phyloP scores from a whole-genome alignment of 345 rosid species.

The Gossypium ekmanianum region DNA sequence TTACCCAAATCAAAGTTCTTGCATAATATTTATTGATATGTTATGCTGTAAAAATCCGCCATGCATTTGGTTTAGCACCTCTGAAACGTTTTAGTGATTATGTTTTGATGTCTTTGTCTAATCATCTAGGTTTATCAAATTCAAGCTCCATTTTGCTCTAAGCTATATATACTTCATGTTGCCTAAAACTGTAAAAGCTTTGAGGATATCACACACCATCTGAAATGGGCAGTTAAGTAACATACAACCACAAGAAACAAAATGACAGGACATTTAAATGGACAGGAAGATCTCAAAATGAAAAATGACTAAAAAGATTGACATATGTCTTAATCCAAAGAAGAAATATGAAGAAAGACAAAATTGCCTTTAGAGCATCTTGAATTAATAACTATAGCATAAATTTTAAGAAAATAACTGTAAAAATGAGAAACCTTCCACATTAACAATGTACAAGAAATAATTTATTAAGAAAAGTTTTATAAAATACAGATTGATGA shows the following conservation, averaged over 20 bases:
- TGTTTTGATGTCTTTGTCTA: background rate
- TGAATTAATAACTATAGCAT: background rate
- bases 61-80: background rate
- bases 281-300: background rate
- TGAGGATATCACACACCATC: background rate
- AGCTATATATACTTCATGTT: background rate
- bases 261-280: background rate
- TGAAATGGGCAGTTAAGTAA: background rate
- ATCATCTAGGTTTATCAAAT: background rate
- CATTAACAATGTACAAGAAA: background rate
- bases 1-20: background rate
- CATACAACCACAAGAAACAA: background rate
- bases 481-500: background rate
- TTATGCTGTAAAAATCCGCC: background rate
- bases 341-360: background rate
- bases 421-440: background rate
- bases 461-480: background rate
- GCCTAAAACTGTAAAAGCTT: background rate
- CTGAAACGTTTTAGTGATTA: background rate
- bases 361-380: background rate
- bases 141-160: background rate
- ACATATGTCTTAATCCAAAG: background rate
- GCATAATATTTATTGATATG: background rate
- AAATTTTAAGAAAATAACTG: background rate
- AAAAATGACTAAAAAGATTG: background rate